phyloP scores from a whole-genome alignment of 2,329 filamentous ascomycete genomes.

The Truncatella angustata region DNA sequence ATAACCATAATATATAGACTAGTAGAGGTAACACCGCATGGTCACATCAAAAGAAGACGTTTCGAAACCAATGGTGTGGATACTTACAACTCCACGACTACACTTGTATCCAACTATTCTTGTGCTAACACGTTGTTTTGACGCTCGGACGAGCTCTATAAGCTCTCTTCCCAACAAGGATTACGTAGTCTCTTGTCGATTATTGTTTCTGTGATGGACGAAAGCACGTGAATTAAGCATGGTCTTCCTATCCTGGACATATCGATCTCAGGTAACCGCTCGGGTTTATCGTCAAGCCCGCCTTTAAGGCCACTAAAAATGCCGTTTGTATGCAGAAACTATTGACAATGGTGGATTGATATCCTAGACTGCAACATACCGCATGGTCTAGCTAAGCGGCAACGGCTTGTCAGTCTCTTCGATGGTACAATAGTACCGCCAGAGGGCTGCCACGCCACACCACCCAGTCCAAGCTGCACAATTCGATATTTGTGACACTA shows the following conservation, averaged over 20 bases:
- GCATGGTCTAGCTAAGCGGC: background rate
- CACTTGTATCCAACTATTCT: too few relatives aligned
- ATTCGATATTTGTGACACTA: background rate
- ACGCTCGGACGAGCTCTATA: background rate
- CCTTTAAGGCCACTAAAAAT: too few relatives aligned
- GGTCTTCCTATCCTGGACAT: background rate
- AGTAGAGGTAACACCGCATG: background rate
- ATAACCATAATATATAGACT: too few relatives aligned
- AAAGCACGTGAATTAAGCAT: background rate
- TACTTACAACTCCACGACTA: background rate
- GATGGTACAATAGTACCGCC: background rate
- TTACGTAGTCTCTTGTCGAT: background rate
- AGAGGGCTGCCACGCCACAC: too few relatives aligned
- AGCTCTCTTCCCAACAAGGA: background rate
- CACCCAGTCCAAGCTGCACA: too few relatives aligned
- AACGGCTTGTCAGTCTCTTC: background rate
- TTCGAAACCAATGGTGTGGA: background rate
- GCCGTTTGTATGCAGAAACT: too few relatives aligned
- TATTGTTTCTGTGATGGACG: background rate
- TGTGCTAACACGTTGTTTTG: too few relatives aligned
- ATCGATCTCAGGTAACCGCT: background rate
- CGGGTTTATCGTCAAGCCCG: background rate
- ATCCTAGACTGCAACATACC: too few relatives aligned
- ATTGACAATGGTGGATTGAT: too few relatives aligned
- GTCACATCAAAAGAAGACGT: background rate